These are phyloP conservation scores for Hygrocybe punicea DNA, from an alignment of 768 basidiomycete genomes.

Conservation along the genomic window DNA sequence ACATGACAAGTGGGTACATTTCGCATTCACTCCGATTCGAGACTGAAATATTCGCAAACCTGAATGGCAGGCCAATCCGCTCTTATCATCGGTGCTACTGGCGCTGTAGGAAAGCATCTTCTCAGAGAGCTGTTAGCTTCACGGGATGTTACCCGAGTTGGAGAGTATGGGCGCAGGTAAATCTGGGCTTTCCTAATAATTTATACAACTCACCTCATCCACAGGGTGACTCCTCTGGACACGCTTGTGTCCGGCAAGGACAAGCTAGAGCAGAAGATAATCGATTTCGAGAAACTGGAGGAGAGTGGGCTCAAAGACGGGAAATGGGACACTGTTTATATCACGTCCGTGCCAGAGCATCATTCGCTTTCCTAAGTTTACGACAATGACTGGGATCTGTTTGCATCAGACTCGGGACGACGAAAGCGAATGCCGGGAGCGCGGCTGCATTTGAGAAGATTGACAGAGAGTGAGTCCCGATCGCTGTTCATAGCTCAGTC, in stretches of 20 bases:
- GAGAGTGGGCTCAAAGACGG: constrained; percentile 49
- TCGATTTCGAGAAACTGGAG: constrained; percentile 67
- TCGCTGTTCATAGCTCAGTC: neutral
- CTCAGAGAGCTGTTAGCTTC: constrained; percentile 60
- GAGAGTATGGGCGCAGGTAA: constrained; percentile 62
- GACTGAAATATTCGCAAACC: neutral
- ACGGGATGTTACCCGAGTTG: constrained; percentile 53
- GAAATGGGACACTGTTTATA: constrained; percentile 73
- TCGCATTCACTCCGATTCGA: too few species aligned
- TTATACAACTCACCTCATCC: too few species aligned
- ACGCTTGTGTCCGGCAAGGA: constrained; percentile 41
- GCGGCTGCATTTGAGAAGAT: constrained; percentile 70
- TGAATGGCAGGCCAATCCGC: constrained; percentile 42
- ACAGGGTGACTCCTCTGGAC: constrained; percentile 42
- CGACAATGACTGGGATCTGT: neutral
- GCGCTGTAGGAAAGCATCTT: constrained; percentile 60
- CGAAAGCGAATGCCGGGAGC: constrained; percentile 56
- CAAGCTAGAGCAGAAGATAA: constrained; percentile 64
- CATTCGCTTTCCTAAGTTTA: neutral
- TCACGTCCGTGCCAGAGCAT: constrained; percentile 46
- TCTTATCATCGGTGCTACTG: constrained; percentile 74
- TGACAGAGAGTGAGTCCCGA: constrained; percentile 60
- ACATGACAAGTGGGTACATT: too few species aligned
- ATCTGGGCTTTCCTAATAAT: too few species aligned
- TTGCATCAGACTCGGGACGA: constrained; percentile 58